These are phyloP conservation scores for Sodiomyces alkalinus DNA, from an alignment of 2,329 filamentous ascomycete genomes.

Conservation along the genomic window DNA sequence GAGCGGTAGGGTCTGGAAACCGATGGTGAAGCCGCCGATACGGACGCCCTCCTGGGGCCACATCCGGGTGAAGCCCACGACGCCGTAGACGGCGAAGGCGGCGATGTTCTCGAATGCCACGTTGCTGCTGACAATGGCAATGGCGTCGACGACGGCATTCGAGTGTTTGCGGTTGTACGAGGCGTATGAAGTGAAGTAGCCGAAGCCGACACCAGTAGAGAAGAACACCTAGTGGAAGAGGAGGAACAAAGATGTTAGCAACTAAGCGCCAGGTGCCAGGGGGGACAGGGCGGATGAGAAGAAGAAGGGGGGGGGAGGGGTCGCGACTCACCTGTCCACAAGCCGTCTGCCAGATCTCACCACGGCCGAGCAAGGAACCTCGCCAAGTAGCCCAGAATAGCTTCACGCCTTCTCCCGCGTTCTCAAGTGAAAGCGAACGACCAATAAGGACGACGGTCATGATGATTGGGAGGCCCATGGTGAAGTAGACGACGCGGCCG, in stretches of 20 bases:
- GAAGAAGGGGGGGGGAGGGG: too few species aligned
- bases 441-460: slow-evolving; percentile 41
- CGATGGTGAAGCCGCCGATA: slow-evolving; percentile 39
- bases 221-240: slow-evolving; percentile 2
- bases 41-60: slow-evolving; percentile 20
- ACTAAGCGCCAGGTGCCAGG: too few species aligned
- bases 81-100: slow-evolving; percentile 34
- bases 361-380: slow-evolving; percentile 30
- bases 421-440: slow-evolving; percentile 34
- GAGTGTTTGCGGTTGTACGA: slow-evolving; percentile 42
- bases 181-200: slow-evolving; percentile 42
- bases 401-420: slow-evolving; percentile 34
- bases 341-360: slow-evolving; percentile 43
- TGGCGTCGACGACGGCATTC: slow-evolving; percentile 43
- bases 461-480: slow-evolving; percentile 44
- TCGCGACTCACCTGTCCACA: slow-evolving; percentile 37
- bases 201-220: slow-evolving; percentile 16
- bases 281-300: too few species aligned
- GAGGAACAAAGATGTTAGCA: not conserved
- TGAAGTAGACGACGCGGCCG: slow-evolving; percentile 44
- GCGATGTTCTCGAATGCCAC: slow-evolving; percentile 40
- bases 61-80: slow-evolving; percentile 30
- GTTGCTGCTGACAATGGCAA: slow-evolving; percentile 39
- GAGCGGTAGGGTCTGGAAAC: slow-evolving; percentile 41
- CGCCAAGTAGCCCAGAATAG: slow-evolving; percentile 31